Evolutionary conservation across 2,329 filamentous ascomycete genomes (phyloP).

Genomic region (Microdochium trichocladiopsis): DNA sequence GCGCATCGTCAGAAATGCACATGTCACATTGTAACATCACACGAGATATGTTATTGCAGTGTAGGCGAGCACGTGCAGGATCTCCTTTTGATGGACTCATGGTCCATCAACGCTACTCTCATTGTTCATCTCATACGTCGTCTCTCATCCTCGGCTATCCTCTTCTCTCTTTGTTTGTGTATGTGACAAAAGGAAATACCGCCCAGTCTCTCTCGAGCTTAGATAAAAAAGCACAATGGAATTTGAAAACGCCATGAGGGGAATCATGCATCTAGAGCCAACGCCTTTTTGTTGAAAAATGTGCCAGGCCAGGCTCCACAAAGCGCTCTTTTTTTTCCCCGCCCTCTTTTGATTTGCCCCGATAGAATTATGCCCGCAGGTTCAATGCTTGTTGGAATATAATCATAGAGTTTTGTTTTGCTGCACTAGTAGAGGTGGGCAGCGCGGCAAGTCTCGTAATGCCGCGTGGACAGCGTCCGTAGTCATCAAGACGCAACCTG

Average conservation of each 20-base stretch:
- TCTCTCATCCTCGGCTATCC: background rate
- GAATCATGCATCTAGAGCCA: slow-evolving; percentile 28
- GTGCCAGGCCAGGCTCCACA: slow-evolving; percentile 20
- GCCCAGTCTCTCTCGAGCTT: background rate
- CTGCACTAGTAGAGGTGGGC: background rate
- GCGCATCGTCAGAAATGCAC: too few species aligned
- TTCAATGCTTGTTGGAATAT: slow-evolving; percentile 17
- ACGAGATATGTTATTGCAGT: too few species aligned
- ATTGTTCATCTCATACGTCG: background rate
- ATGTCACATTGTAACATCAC: too few species aligned
- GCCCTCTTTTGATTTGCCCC: slow-evolving; percentile 14
- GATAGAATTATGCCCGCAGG: slow-evolving; percentile 20
- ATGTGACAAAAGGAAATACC: background rate
- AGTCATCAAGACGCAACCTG: slow-evolving; percentile 7
- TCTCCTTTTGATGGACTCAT: background rate
- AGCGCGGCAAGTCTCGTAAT: background rate
- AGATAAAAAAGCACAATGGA: slow-evolving; percentile 3
- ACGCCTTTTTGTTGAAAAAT: slow-evolving; percentile 30
- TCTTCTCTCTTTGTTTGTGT: background rate
- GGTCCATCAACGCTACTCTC: too few species aligned
- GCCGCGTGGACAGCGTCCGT: background rate
- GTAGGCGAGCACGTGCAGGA: too few species aligned
- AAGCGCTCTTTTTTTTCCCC: slow-evolving; percentile 7
- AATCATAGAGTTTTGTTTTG: background rate
- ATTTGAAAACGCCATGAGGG: slow-evolving; percentile 26